phyloP scores from a whole-genome alignment of 176 grass and related monocot species.

The Ananas comosus region DNA sequence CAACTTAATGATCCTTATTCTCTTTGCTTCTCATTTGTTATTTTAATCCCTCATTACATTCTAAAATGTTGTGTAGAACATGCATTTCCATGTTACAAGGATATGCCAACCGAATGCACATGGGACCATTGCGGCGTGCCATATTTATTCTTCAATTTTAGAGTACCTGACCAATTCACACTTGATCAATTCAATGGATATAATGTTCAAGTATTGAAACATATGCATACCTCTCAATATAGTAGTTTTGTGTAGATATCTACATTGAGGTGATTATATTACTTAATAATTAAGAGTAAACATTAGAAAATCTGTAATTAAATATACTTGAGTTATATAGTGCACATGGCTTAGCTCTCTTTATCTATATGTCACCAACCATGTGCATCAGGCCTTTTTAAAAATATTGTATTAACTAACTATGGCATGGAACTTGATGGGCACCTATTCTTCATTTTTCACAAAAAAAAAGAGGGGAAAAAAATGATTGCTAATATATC shows the following conservation, averaged over 20 bases:
- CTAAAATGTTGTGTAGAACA: not conserved
- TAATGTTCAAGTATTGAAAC: too few species aligned
- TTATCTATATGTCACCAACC: not conserved
- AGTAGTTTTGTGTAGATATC: too few species aligned
- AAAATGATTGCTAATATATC: too few species aligned
- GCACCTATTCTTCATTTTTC: not conserved
- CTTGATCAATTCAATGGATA: too few species aligned
- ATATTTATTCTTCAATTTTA: not conserved
- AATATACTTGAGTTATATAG: not conserved
- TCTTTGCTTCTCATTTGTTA: not conserved
- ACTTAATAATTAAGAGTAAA: not conserved
- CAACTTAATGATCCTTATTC: not conserved
- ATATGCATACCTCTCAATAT: too few species aligned
- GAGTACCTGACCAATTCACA: not conserved
- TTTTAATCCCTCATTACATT: not conserved
- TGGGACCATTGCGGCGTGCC: not conserved
- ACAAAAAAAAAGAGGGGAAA: too few species aligned
- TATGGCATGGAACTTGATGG: not conserved
- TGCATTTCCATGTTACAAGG: not conserved
- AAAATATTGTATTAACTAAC: not conserved
- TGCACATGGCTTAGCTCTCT: conserved; percentile 1
- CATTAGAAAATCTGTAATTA: not conserved
- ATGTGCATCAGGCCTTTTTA: not conserved
- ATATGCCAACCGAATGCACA: not conserved
- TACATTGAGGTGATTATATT: not conserved